These are phyloP conservation scores for Triticum turgidum DNA, from an alignment of 176 grass and related monocot genomes.

Conservation along the genomic window DNA sequence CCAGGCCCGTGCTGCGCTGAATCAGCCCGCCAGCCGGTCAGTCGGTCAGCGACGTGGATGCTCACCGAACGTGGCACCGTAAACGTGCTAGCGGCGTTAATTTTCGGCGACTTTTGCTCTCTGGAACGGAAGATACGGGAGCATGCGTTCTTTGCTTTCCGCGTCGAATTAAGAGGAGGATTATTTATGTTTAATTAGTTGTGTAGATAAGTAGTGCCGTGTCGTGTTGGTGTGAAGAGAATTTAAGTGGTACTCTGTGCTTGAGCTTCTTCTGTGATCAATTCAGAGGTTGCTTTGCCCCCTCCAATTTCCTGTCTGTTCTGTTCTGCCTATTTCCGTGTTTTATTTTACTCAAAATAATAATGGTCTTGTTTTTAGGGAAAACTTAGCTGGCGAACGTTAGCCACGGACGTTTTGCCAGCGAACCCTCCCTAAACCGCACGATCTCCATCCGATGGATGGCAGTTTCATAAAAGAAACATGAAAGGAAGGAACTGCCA, in stretches of 20 bases:
- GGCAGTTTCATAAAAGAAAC: too few relatives aligned
- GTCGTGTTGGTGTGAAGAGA: neutral
- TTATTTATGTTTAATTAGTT: neutral
- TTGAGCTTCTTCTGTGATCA: neutral
- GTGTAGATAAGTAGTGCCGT: neutral
- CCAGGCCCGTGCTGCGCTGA: constrained; percentile 23
- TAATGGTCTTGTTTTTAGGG: too few relatives aligned
- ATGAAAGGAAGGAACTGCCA: too few relatives aligned
- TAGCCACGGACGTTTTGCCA: too few relatives aligned
- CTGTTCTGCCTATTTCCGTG: neutral
- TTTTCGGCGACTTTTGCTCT: neutral
- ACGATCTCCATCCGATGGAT: too few relatives aligned
- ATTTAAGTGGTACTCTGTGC: neutral
- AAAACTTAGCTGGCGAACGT: too few relatives aligned
- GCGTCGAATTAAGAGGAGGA: neutral
- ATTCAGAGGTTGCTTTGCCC: too few relatives aligned
- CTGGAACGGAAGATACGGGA: neutral
- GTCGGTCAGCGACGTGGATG: neutral
- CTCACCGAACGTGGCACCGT: neutral
- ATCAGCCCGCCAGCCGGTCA: neutral
- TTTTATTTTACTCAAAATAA: neutral
- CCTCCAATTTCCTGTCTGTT: neutral
- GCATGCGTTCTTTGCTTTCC: constrained; percentile 2
- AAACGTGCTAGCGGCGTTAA: neutral
- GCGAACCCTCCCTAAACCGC: too few relatives aligned